phyloP scores from a whole-genome alignment of 1,284 basidiomycete genomes.

The Tilletia horrida region DNA sequence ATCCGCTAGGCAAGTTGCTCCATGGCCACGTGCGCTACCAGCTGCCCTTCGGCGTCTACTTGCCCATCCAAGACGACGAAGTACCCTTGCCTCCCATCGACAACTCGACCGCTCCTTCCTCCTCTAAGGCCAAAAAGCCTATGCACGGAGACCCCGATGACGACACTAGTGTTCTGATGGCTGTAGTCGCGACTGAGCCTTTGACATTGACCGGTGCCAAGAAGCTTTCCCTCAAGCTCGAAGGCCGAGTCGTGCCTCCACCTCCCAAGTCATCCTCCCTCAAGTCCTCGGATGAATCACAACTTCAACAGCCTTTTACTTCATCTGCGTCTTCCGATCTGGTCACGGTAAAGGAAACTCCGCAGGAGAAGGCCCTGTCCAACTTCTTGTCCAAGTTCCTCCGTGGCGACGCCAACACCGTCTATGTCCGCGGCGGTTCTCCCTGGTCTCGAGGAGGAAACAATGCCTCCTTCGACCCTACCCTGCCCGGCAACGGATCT shows the following conservation, averaged over 20 bases:
- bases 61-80: slow-evolving; percentile 32
- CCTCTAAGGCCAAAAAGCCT: slow-evolving; percentile 27
- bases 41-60: slow-evolving; percentile 43
- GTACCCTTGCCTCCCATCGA: background rate
- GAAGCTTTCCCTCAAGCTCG: slow-evolving; percentile 33
- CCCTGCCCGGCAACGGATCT: slow-evolving; percentile 36
- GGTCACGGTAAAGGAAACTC: slow-evolving; percentile 24
- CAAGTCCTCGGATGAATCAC: background rate
- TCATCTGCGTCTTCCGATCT: background rate
- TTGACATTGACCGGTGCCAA: slow-evolving; percentile 40
- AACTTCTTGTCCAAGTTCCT: slow-evolving; percentile 46
- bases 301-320: background rate
- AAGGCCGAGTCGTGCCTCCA: slow-evolving; percentile 43
- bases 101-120: background rate
- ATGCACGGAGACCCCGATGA: slow-evolving; percentile 12
- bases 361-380: slow-evolving; percentile 39
- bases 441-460: slow-evolving; percentile 27
- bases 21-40: slow-evolving; percentile 43
- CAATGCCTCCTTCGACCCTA: slow-evolving; percentile 8
- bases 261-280: slow-evolving; percentile 21
- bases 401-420: slow-evolving; percentile 44
- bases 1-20: slow-evolving; percentile 41
- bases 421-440: slow-evolving; percentile 46
- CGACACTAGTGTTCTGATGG: slow-evolving; percentile 34
- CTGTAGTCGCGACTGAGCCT: slow-evolving; percentile 43